phyloP scores from a whole-genome alignment of 106 monocot species.

The Alisma plantagoaquatica region DNA sequence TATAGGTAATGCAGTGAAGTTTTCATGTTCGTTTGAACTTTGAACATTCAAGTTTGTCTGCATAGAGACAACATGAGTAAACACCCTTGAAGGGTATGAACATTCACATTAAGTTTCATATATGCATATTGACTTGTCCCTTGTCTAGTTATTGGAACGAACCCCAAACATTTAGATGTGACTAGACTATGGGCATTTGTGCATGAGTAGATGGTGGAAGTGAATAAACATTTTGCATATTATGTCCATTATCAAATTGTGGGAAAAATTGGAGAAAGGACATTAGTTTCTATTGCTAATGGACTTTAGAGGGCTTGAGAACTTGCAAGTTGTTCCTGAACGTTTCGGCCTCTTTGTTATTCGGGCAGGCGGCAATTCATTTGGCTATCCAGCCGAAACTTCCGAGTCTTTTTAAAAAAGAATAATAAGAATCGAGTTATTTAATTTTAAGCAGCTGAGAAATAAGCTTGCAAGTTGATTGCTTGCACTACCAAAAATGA shows the following conservation, averaged over 20 bases:
- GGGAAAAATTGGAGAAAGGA: not conserved
- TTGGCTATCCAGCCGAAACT: no score
- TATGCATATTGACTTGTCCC: conserved; percentile 16
- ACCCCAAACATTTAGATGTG: no score
- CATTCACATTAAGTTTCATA: conserved; percentile 7
- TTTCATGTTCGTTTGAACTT: conserved; percentile 17
- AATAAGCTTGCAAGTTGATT: not conserved
- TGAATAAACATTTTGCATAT: not conserved
- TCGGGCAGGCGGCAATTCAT: no score
- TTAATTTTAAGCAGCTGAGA: not conserved
- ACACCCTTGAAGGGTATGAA: no score
- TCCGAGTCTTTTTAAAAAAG: no score
- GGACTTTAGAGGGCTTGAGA: not conserved
- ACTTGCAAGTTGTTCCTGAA: conserved; percentile 15
- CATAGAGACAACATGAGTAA: no score
- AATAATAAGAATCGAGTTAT: no score
- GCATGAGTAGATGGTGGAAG: conserved; percentile 14
- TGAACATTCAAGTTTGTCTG: conserved; percentile 5
- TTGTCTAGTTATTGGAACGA: no score
- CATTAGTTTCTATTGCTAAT: not conserved
- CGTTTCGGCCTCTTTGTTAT: no score
- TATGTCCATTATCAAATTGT: not conserved
- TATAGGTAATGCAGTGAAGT: conserved; percentile 14
- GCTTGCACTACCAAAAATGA: not conserved
- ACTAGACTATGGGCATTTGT: no score